phyloP scores from a whole-genome alignment of 176 grass and related monocot species.

The Cenchrus fungigraminus region DNA sequence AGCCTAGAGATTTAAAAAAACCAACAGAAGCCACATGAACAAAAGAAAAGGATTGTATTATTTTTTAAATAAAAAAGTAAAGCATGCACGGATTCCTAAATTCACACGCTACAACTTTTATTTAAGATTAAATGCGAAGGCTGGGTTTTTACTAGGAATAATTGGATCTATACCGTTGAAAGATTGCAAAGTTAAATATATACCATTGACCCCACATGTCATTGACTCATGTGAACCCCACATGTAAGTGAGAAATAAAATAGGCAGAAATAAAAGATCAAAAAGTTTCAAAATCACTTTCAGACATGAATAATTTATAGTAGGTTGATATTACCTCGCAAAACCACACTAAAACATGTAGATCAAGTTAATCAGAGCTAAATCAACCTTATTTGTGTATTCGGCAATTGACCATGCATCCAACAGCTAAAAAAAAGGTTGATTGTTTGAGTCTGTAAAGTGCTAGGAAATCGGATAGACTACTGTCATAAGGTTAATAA shows the following conservation, averaged over 20 bases:
- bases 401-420: constrained; percentile 23
- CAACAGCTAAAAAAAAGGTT: constrained; percentile 17
- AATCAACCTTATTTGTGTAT: constrained; percentile 10
- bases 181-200: too few species aligned
- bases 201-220: too few species aligned
- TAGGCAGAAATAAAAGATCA: not conserved
- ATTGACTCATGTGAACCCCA: too few species aligned
- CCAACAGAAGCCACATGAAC: not conserved
- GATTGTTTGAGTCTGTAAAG: constrained; percentile 9
- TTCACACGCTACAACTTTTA: not conserved
- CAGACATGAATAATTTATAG: not conserved
- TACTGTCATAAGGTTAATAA: not conserved
- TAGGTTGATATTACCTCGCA: not conserved
- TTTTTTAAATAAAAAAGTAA: not conserved
- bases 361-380: constrained; percentile 17
- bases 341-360: constrained; percentile 21
- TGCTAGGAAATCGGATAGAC: not conserved
- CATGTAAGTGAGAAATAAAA: not conserved
- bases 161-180: not conserved
- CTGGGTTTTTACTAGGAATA: not conserved
- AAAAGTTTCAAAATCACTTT: constrained; percentile 26
- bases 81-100: not conserved
- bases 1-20: not conserved
- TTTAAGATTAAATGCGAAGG: not conserved
- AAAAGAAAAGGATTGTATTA: not conserved